Evolutionary conservation across 495 filamentous ascomycete species (phyloP).

Genomic region (Lindgomyces ingoldianus): DNA sequence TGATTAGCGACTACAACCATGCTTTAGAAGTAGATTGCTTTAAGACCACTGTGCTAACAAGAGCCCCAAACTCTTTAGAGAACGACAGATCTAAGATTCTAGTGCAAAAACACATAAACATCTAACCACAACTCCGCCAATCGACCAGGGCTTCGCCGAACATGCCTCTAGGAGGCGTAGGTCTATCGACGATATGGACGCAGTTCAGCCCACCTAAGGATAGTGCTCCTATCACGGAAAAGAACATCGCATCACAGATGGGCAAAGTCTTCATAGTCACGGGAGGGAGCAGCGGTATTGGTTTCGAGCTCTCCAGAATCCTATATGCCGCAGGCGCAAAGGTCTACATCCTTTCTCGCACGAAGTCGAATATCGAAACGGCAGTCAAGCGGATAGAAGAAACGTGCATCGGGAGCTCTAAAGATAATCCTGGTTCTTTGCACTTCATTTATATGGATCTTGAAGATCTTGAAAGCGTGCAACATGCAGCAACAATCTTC

Average conservation of each 20-base stretch:
- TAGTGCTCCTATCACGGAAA: conserved; percentile 13
- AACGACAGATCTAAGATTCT: no score
- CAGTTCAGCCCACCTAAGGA: conserved; percentile 11
- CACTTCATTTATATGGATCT: conserved; percentile 52
- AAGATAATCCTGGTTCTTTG: conserved; percentile 24
- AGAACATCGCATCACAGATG: background rate
- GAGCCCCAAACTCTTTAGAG: no score
- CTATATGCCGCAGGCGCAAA: conserved; percentile 47
- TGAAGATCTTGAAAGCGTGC: conserved; percentile 54
- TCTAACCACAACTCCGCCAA: no score
- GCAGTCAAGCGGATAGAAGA: conserved; percentile 10
- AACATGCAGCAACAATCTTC: conserved; percentile 49
- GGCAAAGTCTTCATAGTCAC: conserved; percentile 37
- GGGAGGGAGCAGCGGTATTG: conserved; percentile 40
- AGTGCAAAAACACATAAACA: no score
- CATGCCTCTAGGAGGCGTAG: no score
- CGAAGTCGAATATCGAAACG: background rate
- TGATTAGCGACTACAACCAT: no score
- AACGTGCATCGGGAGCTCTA: background rate
- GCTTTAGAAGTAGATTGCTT: no score
- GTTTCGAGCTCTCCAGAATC: conserved; percentile 47
- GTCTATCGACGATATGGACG: background rate
- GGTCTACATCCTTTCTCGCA: conserved; percentile 42
- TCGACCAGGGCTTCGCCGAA: no score
- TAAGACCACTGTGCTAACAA: no score